Evolutionary conservation across 345 rosid species (phyloP), one percentile per base, ranked within the genome.

Genomic region (Rhodamnia argentea): DNA sequence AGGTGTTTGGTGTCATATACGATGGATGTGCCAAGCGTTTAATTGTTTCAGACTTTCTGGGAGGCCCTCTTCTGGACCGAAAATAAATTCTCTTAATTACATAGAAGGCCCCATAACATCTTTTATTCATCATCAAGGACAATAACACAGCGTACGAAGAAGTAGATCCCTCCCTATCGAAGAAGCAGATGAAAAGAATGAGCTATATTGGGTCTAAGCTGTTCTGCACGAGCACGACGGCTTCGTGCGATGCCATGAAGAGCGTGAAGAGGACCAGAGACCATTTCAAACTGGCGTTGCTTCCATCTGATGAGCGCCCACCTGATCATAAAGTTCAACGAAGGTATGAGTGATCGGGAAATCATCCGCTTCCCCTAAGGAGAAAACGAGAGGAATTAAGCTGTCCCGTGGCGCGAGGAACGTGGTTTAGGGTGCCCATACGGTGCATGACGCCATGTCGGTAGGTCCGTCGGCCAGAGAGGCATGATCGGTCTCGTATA

Each of bases 301-400:
- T 52, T 51, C 85, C 85, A 44, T 51, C 87, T 26, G 87, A 82
- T 86, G 87, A 26, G 62, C 24, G 75, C 50, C 86, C 70, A 9
- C 78, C 78, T 70, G 78, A 70, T 37, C 78, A 37, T 37, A 9
- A 70, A 32, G 40, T 18, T 70, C 40, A 24, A 20, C 78, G 18
- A 37, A 70, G 24, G 42, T 18, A 32, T 18, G 23, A 70, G 78
- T 20, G 2, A 37, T 70, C 78, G 22, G 78, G 37, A 64, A 32
- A 64, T 16, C 76, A 64, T 64, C 55, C 44, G 20, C 76, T 64
- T 29, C 76, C 16, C 76, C 32, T 10, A 4, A 32, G 44, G 76
- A 64, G 76, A 32, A 64, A 32, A 64, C 2, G 23, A 64, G 13
- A 18, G 76, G 15, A 32, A 32, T 32, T 18, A 32, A 32, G 44